A percentile compares a stretch with the other conserved stretches of the same genome.
phyloP scores from a whole-genome alignment of 2,329 filamentous ascomycete genomes.

The Alternaria metachromatica region DNA sequence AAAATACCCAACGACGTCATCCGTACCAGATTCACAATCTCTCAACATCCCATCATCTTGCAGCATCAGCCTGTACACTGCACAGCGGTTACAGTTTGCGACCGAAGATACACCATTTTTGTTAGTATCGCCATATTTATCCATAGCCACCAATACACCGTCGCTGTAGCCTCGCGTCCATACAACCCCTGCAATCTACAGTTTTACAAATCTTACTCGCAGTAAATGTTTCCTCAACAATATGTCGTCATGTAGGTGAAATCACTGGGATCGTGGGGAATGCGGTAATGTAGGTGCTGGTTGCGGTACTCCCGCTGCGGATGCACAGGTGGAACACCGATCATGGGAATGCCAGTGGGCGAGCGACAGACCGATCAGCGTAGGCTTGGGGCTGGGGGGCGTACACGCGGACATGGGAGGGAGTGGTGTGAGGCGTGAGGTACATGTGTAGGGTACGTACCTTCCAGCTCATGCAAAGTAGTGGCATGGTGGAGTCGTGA shows the following conservation, averaged over 20 bases:
- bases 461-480: background rate
- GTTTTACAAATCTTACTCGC: background rate
- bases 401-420: background rate
- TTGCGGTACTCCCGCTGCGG: conserved; percentile 17
- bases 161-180: background rate
- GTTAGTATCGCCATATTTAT: background rate
- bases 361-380: conserved; percentile 6
- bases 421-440: background rate
- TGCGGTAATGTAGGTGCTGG: conserved; percentile 1
- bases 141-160: background rate
- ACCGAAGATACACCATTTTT: background rate
- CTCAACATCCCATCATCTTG: background rate
- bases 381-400: background rate
- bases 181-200: conserved; percentile 1
- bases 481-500: background rate
- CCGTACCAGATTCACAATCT: background rate
- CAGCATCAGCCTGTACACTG: background rate
- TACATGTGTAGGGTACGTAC: background rate
- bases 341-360: background rate
- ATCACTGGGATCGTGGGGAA: conserved; percentile 11
- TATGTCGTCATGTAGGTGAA: background rate
- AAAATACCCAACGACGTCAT: background rate
- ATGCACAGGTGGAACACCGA: conserved; percentile 22
- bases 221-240: conserved; percentile 8
- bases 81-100: background rate